phyloP scores from a whole-genome alignment of 345 rosid genomes.

The Corchorus capsularis region DNA sequence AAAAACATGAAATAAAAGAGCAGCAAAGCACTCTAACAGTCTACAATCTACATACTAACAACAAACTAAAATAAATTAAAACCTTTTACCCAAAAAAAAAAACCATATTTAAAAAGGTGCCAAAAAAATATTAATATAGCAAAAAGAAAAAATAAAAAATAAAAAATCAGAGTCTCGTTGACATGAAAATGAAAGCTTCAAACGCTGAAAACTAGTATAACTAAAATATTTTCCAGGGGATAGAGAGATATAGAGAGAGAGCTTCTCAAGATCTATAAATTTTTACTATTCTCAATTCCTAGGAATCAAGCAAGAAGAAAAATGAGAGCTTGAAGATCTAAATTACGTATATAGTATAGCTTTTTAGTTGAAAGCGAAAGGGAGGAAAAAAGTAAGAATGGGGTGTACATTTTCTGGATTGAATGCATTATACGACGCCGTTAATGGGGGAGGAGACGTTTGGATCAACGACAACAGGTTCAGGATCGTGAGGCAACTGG shows the following conservation, averaged over 20 bases:
- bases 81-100: too few relatives aligned
- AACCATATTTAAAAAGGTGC: too few relatives aligned
- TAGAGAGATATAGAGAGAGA: background rate
- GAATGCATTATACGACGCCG: conserved; percentile 91
- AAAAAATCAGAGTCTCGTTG: background rate
- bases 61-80: background rate
- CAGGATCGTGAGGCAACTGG: conserved; percentile 89
- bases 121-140: too few relatives aligned
- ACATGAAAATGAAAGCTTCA: background rate
- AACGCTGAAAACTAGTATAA: background rate
- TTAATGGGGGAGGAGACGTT: conserved; percentile 86
- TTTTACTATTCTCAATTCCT: background rate
- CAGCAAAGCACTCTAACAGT: background rate
- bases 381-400: conserved; percentile 32
- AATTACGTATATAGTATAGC: too few relatives aligned
- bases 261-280: conserved; percentile 26
- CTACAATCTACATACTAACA: background rate
- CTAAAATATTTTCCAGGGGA: background rate
- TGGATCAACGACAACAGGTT: conserved; percentile 98
- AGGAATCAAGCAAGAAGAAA: background rate
- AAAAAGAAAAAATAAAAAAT: background rate
- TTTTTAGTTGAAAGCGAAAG: background rate
- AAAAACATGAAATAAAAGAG: background rate
- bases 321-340: conserved; percentile 48
- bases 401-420: conserved; percentile 95